Evolutionary conservation across 169 alveolate species (phyloP).

Genomic region (Cryptosporidium andersoni): DNA sequence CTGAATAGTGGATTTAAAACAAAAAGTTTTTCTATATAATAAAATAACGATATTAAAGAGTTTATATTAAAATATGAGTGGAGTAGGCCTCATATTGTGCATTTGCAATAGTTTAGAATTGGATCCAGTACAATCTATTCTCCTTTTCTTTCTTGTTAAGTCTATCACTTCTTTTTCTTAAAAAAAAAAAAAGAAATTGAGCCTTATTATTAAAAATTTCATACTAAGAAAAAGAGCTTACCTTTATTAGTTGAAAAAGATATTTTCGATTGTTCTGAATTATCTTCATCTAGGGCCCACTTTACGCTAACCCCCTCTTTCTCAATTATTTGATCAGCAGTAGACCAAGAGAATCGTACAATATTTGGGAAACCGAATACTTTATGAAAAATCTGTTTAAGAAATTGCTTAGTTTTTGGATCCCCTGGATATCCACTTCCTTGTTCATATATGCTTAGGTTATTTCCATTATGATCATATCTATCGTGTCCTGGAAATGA

Average conservation of each 20-base stretch:
- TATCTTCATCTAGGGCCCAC: constrained; percentile 80
- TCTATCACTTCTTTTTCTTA: not conserved
- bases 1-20: no score
- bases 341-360: constrained; percentile 88
- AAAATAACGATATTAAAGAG: no score
- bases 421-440: constrained; percentile 94
- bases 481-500: constrained; percentile 58
- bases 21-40: no score
- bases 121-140: no score
- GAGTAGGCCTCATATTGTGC: no score
- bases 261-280: constrained; percentile 29
- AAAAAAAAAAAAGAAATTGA: not conserved
- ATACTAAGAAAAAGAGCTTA: not conserved
- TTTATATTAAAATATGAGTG: no score
- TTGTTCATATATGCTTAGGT: constrained; percentile 75
- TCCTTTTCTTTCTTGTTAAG: no score
- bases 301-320: constrained; percentile 78
- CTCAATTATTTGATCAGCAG: constrained; percentile 83
- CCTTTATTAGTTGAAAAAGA: not conserved
- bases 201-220: not conserved
- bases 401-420: constrained; percentile 89
- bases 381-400: constrained; percentile 85
- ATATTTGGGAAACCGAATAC: constrained; percentile 93
- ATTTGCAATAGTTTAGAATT: no score
- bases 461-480: constrained; percentile 72